A percentile compares a stretch with the other conserved stretches of the same genome.
Evolutionary conservation across 164 flowering plant genomes (phyloP).

Genomic region (Hamamelis virginiana): DNA sequence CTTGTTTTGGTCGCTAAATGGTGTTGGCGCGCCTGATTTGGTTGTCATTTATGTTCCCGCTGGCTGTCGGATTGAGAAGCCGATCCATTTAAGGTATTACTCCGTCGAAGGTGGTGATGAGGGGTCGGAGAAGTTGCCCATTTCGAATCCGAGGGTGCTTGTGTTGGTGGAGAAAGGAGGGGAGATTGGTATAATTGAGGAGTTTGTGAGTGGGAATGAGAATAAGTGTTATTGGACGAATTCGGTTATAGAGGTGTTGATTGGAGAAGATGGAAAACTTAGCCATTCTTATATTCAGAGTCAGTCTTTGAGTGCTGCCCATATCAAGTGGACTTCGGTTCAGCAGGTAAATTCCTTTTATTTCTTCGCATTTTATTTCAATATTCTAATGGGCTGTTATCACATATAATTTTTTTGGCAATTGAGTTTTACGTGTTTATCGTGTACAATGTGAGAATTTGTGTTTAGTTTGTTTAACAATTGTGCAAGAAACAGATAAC

Average conservation of each 20-base stretch:
- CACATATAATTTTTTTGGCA: no score
- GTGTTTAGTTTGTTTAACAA: no score
- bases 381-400: no score
- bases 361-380: neutral
- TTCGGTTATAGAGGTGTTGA: constrained; percentile 66
- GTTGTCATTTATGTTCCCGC: constrained; percentile 70
- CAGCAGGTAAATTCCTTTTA: constrained; percentile 52
- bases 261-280: constrained; percentile 66
- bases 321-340: constrained; percentile 84
- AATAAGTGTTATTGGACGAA: constrained; percentile 73
- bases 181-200: constrained; percentile 77
- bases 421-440: neutral
- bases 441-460: no score
- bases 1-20: constrained; percentile 87
- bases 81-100: constrained; percentile 51
- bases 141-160: constrained; percentile 83
- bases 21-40: constrained; percentile 84
- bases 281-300: constrained; percentile 73
- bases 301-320: constrained; percentile 69
- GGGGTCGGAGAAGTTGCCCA: constrained; percentile 48
- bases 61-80: constrained; percentile 54
- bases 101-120: constrained; percentile 46
- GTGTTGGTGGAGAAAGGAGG: constrained; percentile 92
- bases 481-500: no score
- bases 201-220: constrained; percentile 47